Evolutionary conservation across 139 green algal genomes (phyloP).

Genomic region (Diplosphaera chodatii): DNA sequence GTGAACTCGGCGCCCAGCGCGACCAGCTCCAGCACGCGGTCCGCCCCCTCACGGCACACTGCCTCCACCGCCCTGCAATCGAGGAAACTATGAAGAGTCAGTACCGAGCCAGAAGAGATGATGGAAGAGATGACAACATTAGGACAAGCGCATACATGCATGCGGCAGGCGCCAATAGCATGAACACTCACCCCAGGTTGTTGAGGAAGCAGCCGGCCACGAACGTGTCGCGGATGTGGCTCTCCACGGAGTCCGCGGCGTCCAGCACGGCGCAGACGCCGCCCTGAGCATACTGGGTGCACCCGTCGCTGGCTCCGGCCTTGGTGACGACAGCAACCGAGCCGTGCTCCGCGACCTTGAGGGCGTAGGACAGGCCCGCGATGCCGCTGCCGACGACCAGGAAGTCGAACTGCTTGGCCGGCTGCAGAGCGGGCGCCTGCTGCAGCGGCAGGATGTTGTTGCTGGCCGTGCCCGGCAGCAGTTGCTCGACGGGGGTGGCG

Average conservation of each 20-base stretch:
- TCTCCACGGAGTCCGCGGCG: constrained; percentile 68
- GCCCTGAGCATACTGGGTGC: constrained; percentile 86
- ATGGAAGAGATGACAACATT: no score
- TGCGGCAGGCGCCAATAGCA: no score
- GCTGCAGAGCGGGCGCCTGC: not conserved
- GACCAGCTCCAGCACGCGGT: constrained; percentile 84
- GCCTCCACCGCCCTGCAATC: constrained; percentile 81
- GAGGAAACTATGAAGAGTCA: no score
- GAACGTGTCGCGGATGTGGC: constrained; percentile 89
- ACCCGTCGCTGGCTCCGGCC: constrained; percentile 65
- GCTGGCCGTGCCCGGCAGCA: not conserved
- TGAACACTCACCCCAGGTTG: constrained; percentile 56
- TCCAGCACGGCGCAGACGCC: constrained; percentile 95
- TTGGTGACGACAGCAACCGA: constrained; percentile 94
- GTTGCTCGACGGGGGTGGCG: not conserved
- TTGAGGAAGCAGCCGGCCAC: constrained; percentile 79
- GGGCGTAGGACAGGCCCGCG: constrained; percentile 89
- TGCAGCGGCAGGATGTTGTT: constrained; percentile 3
- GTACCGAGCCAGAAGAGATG: no score
- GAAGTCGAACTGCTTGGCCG: constrained; percentile 61
- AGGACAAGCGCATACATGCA: no score
- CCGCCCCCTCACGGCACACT: constrained; percentile 85
- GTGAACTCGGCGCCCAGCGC: constrained; percentile 84
- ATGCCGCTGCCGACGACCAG: constrained; percentile 93
- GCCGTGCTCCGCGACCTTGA: constrained; percentile 86